A percentile compares a stretch with the other conserved stretches of the same genome.
phyloP scores from a whole-genome alignment of 305 asterid genomes.

The Fraxinus greggii region DNA sequence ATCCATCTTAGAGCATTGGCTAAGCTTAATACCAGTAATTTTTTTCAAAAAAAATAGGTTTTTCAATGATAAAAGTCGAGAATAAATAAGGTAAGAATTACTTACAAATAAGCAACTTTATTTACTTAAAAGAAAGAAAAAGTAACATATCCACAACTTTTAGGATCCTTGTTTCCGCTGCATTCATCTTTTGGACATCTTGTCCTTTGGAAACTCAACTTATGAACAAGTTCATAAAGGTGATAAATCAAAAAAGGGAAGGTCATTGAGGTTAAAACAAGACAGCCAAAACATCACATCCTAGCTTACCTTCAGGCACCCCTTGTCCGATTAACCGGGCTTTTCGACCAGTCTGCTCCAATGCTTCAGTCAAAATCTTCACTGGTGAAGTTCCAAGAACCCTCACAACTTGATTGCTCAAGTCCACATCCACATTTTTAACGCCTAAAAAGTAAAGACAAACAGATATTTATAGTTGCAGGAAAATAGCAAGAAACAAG shows the following conservation, averaged over 20 bases:
- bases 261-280: background rate
- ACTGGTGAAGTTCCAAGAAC: slow-evolving; percentile 80
- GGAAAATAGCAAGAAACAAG: background rate
- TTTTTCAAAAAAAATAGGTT: background rate
- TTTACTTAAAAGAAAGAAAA: background rate
- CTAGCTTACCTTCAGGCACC: slow-evolving; percentile 59
- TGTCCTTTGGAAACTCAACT: background rate
- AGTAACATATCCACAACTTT: background rate
- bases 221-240: background rate
- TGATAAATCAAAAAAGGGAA: background rate
- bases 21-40: background rate
- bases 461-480: background rate
- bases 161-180: background rate
- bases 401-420: slow-evolving; percentile 81
- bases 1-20: background rate
- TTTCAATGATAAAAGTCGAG: background rate
- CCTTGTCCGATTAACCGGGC: slow-evolving; percentile 90
- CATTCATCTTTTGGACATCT: background rate
- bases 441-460: slow-evolving; percentile 48
- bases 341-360: slow-evolving; percentile 87
- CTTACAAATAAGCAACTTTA: background rate
- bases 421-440: slow-evolving; percentile 77
- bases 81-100: background rate
- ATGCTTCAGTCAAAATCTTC: slow-evolving; percentile 73
- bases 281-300: background rate